phyloP scores from a whole-genome alignment of 305 asterid genomes.

The Solanum aculeatissimum region DNA sequence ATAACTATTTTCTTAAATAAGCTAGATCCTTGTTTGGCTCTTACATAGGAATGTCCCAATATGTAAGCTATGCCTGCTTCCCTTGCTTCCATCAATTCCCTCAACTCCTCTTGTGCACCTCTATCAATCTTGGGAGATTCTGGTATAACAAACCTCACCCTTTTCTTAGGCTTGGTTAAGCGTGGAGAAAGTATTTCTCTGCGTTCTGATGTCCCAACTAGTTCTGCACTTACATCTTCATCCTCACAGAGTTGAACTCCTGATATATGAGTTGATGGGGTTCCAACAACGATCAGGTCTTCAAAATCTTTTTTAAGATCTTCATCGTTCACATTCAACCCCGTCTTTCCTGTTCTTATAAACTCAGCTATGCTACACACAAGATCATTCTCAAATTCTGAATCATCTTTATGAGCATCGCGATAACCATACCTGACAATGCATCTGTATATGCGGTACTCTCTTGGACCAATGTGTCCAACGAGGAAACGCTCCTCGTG shows the following conservation, averaged over 20 bases:
- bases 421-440: slow-evolving; percentile 89
- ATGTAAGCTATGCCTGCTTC: slow-evolving; percentile 85
- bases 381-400: slow-evolving; percentile 70
- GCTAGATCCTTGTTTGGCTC: slow-evolving; percentile 82
- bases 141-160: slow-evolving; percentile 69
- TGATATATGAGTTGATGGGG: slow-evolving; percentile 47
- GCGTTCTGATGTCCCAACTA: slow-evolving; percentile 38
- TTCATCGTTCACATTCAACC: slow-evolving; percentile 7
- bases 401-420: slow-evolving; percentile 72
- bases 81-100: slow-evolving; percentile 74
- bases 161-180: slow-evolving; percentile 27
- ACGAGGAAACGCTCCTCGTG: slow-evolving; percentile 79
- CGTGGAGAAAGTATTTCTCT: slow-evolving; percentile 35
- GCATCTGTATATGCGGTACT: slow-evolving; percentile 66
- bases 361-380: slow-evolving; percentile 80
- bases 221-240: slow-evolving; percentile 3
- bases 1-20: slow-evolving; percentile 50
- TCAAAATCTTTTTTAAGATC: slow-evolving; percentile 11
- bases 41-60: slow-evolving; percentile 74
- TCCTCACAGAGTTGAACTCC: slow-evolving; percentile 39
- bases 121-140: slow-evolving; percentile 46
- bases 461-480: slow-evolving; percentile 77
- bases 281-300: slow-evolving; percentile 63
- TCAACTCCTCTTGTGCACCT: slow-evolving; percentile 43
- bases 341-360: slow-evolving; percentile 34